phyloP scores from a whole-genome alignment of 352 stramenopile species.

The Peronospora farinosa region DNA sequence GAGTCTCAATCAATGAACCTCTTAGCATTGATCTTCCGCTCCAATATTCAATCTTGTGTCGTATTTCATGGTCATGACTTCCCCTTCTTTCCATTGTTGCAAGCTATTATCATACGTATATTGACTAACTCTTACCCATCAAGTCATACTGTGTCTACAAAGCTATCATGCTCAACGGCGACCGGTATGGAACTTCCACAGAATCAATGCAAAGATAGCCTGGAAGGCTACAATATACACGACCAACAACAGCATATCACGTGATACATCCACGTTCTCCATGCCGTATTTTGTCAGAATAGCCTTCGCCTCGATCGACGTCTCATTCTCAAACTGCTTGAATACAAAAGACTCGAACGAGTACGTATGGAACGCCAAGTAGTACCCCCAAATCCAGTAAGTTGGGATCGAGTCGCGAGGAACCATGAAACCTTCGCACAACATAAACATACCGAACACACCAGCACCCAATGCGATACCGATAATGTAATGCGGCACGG shows the following conservation, averaged over 20 bases:
- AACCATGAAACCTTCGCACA: conserved; percentile 78
- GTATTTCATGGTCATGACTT: no score
- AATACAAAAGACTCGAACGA: conserved; percentile 76
- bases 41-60: no score
- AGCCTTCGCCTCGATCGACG: conserved; percentile 7
- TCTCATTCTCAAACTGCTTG: conserved; percentile 50
- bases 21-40: no score
- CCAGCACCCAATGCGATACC: conserved; percentile 66
- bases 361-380: conserved; percentile 81
- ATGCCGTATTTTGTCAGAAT: conserved; percentile 34
- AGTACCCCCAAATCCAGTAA: conserved; percentile 81
- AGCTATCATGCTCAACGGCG: conserved; percentile 2
- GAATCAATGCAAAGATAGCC: conserved; percentile 23
- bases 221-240: conserved; percentile 34
- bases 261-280: conserved; percentile 35
- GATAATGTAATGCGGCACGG: conserved; percentile 75
- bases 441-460: conserved; percentile 76
- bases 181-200: conserved; percentile 19
- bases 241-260: conserved; percentile 42
- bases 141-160: no score
- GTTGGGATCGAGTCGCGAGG: conserved; percentile 43
- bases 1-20: no score
- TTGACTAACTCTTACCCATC: no score
- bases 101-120: no score
- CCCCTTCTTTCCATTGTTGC: no score